These are phyloP conservation scores for Daldinia sp. DNA, from an alignment of 2,329 filamentous ascomycete species.

Conservation along the genomic window DNA sequence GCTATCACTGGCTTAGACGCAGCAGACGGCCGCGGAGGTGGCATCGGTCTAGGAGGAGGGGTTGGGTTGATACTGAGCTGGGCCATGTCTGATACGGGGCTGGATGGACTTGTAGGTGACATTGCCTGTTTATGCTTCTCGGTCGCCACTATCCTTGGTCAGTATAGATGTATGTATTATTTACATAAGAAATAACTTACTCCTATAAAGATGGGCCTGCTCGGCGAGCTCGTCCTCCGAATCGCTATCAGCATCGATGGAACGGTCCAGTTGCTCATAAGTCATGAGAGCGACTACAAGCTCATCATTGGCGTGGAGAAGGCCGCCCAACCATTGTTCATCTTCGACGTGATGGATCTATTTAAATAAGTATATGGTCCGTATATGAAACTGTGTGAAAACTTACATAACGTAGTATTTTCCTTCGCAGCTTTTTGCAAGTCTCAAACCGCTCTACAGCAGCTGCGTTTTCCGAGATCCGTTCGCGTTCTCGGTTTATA, in stretches of 20 bases:
- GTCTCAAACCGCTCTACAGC: slow-evolving; percentile 83
- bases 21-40: slow-evolving; percentile 62
- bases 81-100: slow-evolving; percentile 58
- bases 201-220: slow-evolving; percentile 73
- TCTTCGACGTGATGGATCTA: slow-evolving; percentile 90
- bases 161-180: slow-evolving; percentile 34
- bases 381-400: not conserved
- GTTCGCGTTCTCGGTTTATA: slow-evolving; percentile 89
- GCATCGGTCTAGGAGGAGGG: slow-evolving; percentile 56
- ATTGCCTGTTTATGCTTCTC: slow-evolving; percentile 64
- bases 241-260: slow-evolving; percentile 80
- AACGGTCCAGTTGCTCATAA: slow-evolving; percentile 92
- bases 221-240: slow-evolving; percentile 76
- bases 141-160: slow-evolving; percentile 61
- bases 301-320: slow-evolving; percentile 95
- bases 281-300: slow-evolving; percentile 94
- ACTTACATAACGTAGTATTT: slow-evolving; percentile 84
- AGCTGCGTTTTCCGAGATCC: slow-evolving; percentile 84
- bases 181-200: slow-evolving; percentile 55
- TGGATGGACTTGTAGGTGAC: slow-evolving; percentile 56
- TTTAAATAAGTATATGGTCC: slow-evolving; percentile 39
- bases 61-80: slow-evolving; percentile 57
- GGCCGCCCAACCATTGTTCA: slow-evolving; percentile 90
- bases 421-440: slow-evolving; percentile 86
- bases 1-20: slow-evolving; percentile 64